These are phyloP conservation scores for Bullera alba DNA, from an alignment of 768 basidiomycete genomes.

Conservation along the genomic window DNA sequence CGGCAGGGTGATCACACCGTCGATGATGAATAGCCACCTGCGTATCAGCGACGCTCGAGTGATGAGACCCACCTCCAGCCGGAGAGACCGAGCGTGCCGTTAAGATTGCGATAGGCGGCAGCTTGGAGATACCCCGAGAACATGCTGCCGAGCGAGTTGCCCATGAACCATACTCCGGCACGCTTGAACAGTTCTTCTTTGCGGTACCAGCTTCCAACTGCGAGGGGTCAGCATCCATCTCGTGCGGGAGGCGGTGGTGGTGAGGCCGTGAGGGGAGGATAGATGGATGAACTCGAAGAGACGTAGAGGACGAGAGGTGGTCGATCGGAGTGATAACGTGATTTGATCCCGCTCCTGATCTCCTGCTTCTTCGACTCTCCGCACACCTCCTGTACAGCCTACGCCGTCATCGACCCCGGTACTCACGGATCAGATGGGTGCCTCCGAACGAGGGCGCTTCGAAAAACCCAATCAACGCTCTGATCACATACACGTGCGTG, in stretches of 20 bases:
- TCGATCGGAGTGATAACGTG: no score
- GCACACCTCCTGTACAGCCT: no score
- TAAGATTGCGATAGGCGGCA: conserved; percentile 16
- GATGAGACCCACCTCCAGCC: conserved; percentile 34
- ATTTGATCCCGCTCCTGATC: no score
- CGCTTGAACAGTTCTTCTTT: conserved; percentile 21
- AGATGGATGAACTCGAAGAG: no score
- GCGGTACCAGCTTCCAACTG: conserved; percentile 21
- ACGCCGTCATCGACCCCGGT: no score
- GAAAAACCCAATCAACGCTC: conserved; percentile 31
- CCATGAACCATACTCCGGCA: conserved; percentile 15
- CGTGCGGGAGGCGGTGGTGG: no score
- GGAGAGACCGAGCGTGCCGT: conserved; percentile 13
- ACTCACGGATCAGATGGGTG: conserved; percentile 28
- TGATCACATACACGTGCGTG: conserved; percentile 26
- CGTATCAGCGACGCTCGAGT: no score
- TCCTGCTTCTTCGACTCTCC: no score
- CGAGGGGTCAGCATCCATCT: no score
- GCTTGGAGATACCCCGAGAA: conserved; percentile 20
- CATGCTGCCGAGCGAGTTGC: conserved; percentile 8
- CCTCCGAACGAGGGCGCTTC: conserved; percentile 31
- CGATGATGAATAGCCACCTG: conserved; percentile 50
- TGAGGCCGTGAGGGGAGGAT: no score
- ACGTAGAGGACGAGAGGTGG: no score
- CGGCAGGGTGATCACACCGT: conserved; percentile 25